A percentile compares a stretch with the other conserved stretches of the same genome.
phyloP scores from a whole-genome alignment of 2,329 filamentous ascomycete genomes.

The Ophiostoma piceae region DNA sequence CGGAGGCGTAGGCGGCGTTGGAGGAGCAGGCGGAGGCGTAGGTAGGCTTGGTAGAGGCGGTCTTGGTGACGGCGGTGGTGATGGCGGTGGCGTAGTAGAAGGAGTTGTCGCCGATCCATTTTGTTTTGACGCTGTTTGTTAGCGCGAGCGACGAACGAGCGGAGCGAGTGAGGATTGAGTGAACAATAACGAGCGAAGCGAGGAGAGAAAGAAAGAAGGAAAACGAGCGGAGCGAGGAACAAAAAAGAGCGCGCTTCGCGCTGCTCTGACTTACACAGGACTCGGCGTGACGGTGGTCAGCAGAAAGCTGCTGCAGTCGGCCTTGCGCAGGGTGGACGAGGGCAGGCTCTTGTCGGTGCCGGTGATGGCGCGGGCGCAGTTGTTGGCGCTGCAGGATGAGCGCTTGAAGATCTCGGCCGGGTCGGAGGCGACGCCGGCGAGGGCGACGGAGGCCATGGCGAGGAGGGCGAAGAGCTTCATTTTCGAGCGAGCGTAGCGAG shows the following conservation, averaged over 20 bases:
- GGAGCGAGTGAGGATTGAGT: not conserved
- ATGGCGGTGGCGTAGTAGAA: slow-evolving; percentile 24
- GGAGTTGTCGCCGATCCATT: slow-evolving; percentile 20
- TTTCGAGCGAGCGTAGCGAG: not conserved
- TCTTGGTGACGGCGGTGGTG: slow-evolving; percentile 39
- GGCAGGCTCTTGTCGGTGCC: slow-evolving; percentile 43
- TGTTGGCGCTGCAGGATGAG: slow-evolving; percentile 40
- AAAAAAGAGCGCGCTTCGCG: not conserved
- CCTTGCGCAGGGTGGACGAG: slow-evolving; percentile 34
- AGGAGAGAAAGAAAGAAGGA: too few relatives aligned
- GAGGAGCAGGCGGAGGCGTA: slow-evolving; percentile 40
- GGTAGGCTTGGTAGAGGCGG: slow-evolving; percentile 35
- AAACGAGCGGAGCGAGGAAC: not conserved
- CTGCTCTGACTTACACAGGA: slow-evolving; percentile 34
- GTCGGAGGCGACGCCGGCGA: slow-evolving; percentile 29
- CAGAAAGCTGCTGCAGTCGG: slow-evolving; percentile 34
- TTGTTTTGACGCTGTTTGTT: slow-evolving; percentile 22
- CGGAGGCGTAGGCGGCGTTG: slow-evolving; percentile 37
- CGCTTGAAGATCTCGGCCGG: slow-evolving; percentile 28
- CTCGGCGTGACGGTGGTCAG: slow-evolving; percentile 39
- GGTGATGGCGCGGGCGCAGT: slow-evolving; percentile 45
- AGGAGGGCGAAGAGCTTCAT: slow-evolving; percentile 42
- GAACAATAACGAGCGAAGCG: not conserved
- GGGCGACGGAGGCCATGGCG: slow-evolving; percentile 36
- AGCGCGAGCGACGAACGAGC: not conserved